These are phyloP conservation scores for Ogataea nonfermentans DNA, from an alignment of 805 yeast genomes.

Conservation along the genomic window DNA sequence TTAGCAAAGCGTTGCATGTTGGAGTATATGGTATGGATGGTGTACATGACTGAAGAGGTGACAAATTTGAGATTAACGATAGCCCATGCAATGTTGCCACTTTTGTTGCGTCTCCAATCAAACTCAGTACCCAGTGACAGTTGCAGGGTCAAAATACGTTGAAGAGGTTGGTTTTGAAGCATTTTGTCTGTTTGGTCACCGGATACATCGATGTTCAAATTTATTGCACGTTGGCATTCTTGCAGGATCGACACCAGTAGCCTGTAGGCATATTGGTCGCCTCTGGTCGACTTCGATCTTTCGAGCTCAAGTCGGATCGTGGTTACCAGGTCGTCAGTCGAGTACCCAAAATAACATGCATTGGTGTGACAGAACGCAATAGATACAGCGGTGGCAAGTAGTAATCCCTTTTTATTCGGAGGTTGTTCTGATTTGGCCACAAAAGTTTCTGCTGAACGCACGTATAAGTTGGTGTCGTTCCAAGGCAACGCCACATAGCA, in stretches of 20 bases:
- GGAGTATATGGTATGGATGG: conserved; percentile 57
- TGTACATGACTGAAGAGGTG: conserved; percentile 66
- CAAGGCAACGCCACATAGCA: conserved; percentile 37
- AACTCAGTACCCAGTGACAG: conserved; percentile 54
- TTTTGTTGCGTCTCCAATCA: conserved; percentile 39
- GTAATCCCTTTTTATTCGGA: conserved; percentile 30
- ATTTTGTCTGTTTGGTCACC: conserved; percentile 76
- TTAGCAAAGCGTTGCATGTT: conserved; percentile 61
- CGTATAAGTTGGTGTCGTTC: conserved; percentile 21
- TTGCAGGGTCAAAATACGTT: conserved; percentile 68
- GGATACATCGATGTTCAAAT: conserved; percentile 65
- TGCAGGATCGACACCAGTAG: conserved; percentile 46
- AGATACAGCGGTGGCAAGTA: conserved; percentile 50
- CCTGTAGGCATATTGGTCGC: conserved; percentile 30
- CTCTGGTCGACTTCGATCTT: conserved; percentile 22
- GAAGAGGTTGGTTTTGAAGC: conserved; percentile 74
- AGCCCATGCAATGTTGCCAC: conserved; percentile 55
- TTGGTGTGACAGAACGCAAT: conserved; percentile 66
- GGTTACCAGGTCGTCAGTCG: conserved; percentile 67
- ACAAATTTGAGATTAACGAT: conserved; percentile 67
- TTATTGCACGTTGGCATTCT: conserved; percentile 75
- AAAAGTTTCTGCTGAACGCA: conserved; percentile 23
- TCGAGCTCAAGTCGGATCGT: conserved; percentile 50
- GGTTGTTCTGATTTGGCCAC: conserved; percentile 18
- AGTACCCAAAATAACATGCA: conserved; percentile 64